Base-by-base conservation (phyloP, 371 early-diverging fungal genomes). In the Coemansia sp. region DNA sequence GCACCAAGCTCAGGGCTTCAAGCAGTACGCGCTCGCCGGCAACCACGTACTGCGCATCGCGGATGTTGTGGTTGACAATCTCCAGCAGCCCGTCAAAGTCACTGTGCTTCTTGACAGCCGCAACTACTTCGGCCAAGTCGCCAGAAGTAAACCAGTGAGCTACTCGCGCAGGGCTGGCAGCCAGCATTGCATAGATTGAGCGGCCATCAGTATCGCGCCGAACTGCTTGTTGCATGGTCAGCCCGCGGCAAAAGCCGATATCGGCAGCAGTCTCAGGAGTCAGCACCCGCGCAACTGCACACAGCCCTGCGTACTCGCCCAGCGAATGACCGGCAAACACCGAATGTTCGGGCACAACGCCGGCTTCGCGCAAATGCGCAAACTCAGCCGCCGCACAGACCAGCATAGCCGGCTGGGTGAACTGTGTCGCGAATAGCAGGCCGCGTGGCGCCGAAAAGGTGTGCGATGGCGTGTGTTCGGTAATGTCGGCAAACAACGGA, bases 11-110 rank as follows among this genome's bases (percentile, higher is more conserved):
- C 35, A 97, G 85, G 6, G 86, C 85, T 50, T 91, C 92, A 48
- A 97, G 77, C 78, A 87, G 86, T 67, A 85, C 80, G 61, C 90
- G 80, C 50, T 93, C 90, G 76, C 98, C 98, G 55, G 98, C 92
- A 38, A 93, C 90, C 35, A 96, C 95, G 70, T 95, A 96, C 82
- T 97, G 98, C 87, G 90, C 87, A 86, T 90, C 93, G 63, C 92
- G 92, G 38, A 97, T 96, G 84, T 97, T 97, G 83, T 88, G 93
- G 86, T 97, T 97, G 76, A 95, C 96, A 73, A 97, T 93, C 72
- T 97, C 96, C 58, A 95, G 80, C 35, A 97, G 85, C 49, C 87
- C 89, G 48, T 83, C 81, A 85, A 93, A 31, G 90, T 90, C 49
- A n/a, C 69, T 55, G 13, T 55, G 40, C 57, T 85, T 80, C 49